Conservation (phyloP, 495 filamentous ascomycete species). For the Hypoxylon rickii region DNA sequence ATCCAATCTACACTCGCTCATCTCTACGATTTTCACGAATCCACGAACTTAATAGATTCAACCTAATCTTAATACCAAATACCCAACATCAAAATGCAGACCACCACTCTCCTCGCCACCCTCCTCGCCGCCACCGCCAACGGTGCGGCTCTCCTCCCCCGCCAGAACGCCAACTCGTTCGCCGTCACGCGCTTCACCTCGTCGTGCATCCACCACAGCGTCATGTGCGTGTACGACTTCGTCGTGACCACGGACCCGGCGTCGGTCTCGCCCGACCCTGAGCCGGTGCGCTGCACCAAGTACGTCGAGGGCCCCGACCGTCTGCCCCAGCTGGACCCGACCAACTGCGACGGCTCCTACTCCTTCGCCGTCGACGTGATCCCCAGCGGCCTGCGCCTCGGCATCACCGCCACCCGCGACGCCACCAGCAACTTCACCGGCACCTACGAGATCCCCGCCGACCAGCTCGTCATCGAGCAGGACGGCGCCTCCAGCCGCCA, state of each 20-base stretch:
- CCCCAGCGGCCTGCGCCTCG: conserved; percentile 8
- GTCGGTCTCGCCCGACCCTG: conserved; percentile 9
- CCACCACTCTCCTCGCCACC: conserved; percentile 12
- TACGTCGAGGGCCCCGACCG: conserved; percentile 28
- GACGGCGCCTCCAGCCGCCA: conserved; percentile 10
- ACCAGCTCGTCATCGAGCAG: conserved; percentile 23
- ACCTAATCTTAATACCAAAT: background rate
- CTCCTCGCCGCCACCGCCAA: conserved; percentile 23
- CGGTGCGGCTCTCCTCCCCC: conserved; percentile 11
- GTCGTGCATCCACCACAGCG: conserved; percentile 27
- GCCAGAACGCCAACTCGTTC: conserved; percentile 9
- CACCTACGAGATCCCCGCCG: conserved; percentile 5
- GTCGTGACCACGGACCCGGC: conserved; percentile 16
- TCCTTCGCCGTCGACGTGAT: conserved; percentile 14
- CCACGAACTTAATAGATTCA: background rate
- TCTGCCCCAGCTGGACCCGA: conserved; percentile 13
- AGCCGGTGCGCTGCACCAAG: conserved; percentile 9
- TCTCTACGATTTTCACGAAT: background rate
- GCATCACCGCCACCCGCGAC: conserved; percentile 21
- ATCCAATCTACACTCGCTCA: background rate
- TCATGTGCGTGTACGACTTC: conserved; percentile 29
- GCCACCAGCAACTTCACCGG: conserved; percentile 28
- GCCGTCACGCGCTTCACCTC: conserved; percentile 19
- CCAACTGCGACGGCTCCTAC: conserved; percentile 18
- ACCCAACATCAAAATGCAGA: conserved; percentile 11